Conservation (phyloP, 768 basidiomycete species). For the Strobilomyces dryophilus region DNA sequence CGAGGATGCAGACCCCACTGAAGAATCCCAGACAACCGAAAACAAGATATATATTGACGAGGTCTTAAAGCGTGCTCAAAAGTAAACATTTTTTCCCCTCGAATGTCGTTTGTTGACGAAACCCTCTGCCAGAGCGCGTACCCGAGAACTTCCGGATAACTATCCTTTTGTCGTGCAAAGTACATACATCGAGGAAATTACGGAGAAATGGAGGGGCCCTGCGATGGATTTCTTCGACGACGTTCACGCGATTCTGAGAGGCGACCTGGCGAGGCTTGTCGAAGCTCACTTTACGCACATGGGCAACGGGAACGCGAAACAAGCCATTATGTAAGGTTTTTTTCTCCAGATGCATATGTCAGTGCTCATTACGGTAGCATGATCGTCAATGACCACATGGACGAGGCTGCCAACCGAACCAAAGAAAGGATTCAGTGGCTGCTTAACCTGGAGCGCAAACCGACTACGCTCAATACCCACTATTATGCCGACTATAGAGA, state of each 20-base stretch:
- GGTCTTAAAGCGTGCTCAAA: slow-evolving; percentile 42
- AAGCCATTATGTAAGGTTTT: slow-evolving; percentile 41
- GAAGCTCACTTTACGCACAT: slow-evolving; percentile 46
- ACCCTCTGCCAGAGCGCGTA: slow-evolving; percentile 47
- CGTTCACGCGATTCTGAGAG: slow-evolving; percentile 35
- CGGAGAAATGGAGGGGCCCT: slow-evolving; percentile 47
- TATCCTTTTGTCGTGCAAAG: slow-evolving; percentile 62
- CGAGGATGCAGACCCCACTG: slow-evolving; percentile 34
- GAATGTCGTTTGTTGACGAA: not conserved
- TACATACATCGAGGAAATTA: slow-evolving; percentile 43
- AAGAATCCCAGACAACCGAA: not conserved
- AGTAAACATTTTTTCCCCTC: slow-evolving; percentile 34
- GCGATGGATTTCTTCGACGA: slow-evolving; percentile 41
- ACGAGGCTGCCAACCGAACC: slow-evolving; percentile 37
- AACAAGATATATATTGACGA: slow-evolving; percentile 46
- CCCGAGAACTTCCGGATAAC: slow-evolving; percentile 65
- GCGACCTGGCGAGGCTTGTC: slow-evolving; percentile 42
- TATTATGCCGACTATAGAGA: slow-evolving; percentile 46
- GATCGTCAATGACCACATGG: slow-evolving; percentile 49
- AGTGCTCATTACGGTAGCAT: slow-evolving; percentile 30
- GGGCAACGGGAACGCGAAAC: slow-evolving; percentile 49
- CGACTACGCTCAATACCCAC: slow-evolving; percentile 50
- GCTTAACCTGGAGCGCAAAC: slow-evolving; percentile 43
- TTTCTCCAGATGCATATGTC: not conserved
- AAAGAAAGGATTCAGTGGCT: slow-evolving; percentile 46